phyloP scores from a whole-genome alignment of 352 stramenopile genomes.

The Globisporangium radiosum region DNA sequence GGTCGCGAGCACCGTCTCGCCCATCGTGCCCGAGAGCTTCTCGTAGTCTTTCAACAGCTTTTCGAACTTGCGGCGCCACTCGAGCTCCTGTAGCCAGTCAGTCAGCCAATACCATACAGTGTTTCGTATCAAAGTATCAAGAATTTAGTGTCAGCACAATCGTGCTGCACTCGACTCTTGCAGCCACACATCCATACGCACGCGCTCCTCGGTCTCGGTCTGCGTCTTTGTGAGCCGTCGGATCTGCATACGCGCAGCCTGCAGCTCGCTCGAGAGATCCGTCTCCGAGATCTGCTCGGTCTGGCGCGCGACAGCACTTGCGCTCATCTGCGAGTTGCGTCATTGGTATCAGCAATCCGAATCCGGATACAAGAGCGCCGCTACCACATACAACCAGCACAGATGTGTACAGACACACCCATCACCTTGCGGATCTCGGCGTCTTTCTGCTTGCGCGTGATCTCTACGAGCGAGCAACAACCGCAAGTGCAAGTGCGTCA shows the following conservation, averaged over 20 bases:
- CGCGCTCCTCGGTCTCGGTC: conserved; percentile 65
- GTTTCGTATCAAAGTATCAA: neutral
- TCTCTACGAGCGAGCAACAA: conserved; percentile 31
- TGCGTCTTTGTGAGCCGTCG: conserved; percentile 72
- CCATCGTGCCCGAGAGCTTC: conserved; percentile 82
- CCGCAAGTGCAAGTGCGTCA: neutral
- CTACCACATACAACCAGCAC: too few relatives aligned
- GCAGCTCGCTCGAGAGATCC: conserved; percentile 61
- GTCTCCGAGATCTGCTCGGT: conserved; percentile 75
- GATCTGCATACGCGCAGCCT: conserved; percentile 66
- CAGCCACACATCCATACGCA: conserved; percentile 14
- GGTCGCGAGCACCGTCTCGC: conserved; percentile 74
- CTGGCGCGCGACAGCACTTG: conserved; percentile 65
- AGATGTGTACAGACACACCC: too few relatives aligned
- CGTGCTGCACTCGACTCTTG: too few relatives aligned
- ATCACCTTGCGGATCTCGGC: conserved; percentile 77
- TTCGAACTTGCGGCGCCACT: conserved; percentile 82
- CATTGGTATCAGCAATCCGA: too few relatives aligned
- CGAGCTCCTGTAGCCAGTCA: conserved; percentile 41
- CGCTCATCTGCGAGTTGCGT: conserved; percentile 48
- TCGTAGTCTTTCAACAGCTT: conserved; percentile 83
- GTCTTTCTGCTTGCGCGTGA: conserved; percentile 87
- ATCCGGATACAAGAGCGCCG: too few relatives aligned
- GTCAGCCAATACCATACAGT: neutral
- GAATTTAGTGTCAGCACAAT: neutral